A percentile compares a stretch with the other conserved stretches of the same genome.
Conservation (phyloP, 2,329 filamentous ascomycete genomes). For the Coniella lustricola region DNA sequence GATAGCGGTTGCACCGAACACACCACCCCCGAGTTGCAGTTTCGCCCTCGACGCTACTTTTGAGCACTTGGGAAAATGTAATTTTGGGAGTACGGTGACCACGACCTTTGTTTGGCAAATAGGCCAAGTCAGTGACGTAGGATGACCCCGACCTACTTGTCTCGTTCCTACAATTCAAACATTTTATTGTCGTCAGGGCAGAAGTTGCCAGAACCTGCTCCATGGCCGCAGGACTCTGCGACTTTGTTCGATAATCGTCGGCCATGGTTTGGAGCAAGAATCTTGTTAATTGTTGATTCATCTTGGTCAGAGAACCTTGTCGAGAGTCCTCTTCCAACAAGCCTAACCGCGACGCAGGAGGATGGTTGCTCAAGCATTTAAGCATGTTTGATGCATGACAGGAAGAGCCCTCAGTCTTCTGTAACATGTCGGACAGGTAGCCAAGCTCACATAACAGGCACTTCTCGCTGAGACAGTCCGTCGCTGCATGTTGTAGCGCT, state of each 20-base stretch:
- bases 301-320: constrained; percentile 64
- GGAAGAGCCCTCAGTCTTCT: constrained; percentile 88
- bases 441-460: constrained; percentile 92
- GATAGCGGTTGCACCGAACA: constrained; percentile 81
- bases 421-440: constrained; percentile 94
- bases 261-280: constrained; percentile 80
- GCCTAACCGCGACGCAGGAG: constrained; percentile 69
- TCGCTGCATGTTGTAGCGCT: constrained; percentile 81
- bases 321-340: constrained; percentile 79
- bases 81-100: constrained; percentile 46
- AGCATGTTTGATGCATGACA: constrained; percentile 95
- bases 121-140: constrained; percentile 79
- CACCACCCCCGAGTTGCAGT: constrained; percentile 91
- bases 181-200: constrained; percentile 68
- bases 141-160: constrained; percentile 72
- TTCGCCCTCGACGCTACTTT: constrained; percentile 84
- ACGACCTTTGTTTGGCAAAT: constrained; percentile 52
- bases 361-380: constrained; percentile 78
- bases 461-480: constrained; percentile 70
- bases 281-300: constrained; percentile 79
- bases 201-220: constrained; percentile 71
- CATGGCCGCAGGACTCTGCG: constrained; percentile 55
- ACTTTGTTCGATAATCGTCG: constrained; percentile 65
- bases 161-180: constrained; percentile 81
- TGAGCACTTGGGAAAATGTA: constrained; percentile 86